phyloP scores from a whole-genome alignment of 768 basidiomycete species.

The Leccinum uliginosum region DNA sequence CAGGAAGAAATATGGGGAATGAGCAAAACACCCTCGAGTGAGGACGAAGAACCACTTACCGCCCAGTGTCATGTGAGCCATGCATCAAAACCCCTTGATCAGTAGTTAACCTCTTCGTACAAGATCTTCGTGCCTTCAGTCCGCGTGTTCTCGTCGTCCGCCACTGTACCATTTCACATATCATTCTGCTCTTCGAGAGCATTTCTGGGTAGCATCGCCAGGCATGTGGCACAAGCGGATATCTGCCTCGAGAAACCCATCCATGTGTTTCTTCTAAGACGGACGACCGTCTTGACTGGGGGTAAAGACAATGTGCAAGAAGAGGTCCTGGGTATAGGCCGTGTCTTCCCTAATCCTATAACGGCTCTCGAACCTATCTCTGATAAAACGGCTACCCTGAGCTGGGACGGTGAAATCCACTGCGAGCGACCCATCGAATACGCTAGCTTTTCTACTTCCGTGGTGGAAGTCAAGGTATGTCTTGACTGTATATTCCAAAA shows the following conservation, averaged over 20 bases:
- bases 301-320: constrained; percentile 13
- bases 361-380: constrained; percentile 32
- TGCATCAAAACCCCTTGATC: background rate
- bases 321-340: constrained; percentile 45
- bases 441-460: constrained; percentile 48
- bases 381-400: constrained; percentile 37
- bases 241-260: constrained; percentile 27
- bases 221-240: constrained; percentile 5
- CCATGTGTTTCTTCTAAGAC: constrained; percentile 55
- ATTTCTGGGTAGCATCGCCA: constrained; percentile 25
- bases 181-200: constrained; percentile 50
- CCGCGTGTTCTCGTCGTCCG: constrained; percentile 52
- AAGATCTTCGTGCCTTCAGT: constrained; percentile 62
- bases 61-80: constrained; percentile 31
- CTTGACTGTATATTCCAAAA: background rate
- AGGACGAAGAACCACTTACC: constrained; percentile 7
- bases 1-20: constrained; percentile 31
- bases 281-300: constrained; percentile 38
- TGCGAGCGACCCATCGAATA: constrained; percentile 36
- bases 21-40: constrained; percentile 6
- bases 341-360: constrained; percentile 34
- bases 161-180: constrained; percentile 63
- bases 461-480: constrained; percentile 48
- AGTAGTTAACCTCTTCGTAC: background rate
- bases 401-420: constrained; percentile 59